Percentiles rank a stretch among this genome's conserved stretches.
Conservation (phyloP, 345 rosid species). For the Eutrema japonicum region DNA sequence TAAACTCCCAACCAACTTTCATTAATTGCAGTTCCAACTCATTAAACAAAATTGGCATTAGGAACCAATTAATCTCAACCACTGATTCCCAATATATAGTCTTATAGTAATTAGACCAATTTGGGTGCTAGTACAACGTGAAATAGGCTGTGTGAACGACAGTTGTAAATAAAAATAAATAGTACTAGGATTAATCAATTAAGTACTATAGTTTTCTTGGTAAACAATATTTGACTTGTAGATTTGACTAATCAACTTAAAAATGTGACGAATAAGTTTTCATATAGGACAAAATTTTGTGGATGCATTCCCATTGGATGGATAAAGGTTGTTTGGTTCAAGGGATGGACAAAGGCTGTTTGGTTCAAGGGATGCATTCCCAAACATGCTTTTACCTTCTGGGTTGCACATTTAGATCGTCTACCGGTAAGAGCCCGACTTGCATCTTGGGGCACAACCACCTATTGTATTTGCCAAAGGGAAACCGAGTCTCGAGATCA, state of each 20-base stretch:
- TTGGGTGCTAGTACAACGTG: slow-evolving; percentile 16
- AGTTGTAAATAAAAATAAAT: slow-evolving; percentile 9
- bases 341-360: too few relatives aligned
- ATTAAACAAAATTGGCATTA: slow-evolving; percentile 16
- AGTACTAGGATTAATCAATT: background rate
- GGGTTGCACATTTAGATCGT: too few relatives aligned
- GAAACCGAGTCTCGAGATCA: too few relatives aligned
- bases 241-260: background rate
- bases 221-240: slow-evolving; percentile 1
- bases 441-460: too few relatives aligned
- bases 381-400: too few relatives aligned
- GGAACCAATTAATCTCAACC: slow-evolving; percentile 20
- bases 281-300: background rate
- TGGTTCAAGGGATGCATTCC: too few relatives aligned
- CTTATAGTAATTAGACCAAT: slow-evolving; percentile 18
- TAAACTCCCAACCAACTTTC: slow-evolving; percentile 40
- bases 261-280: background rate
- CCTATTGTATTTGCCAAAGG: too few relatives aligned
- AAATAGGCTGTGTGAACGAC: background rate
- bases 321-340: too few relatives aligned
- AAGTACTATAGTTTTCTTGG: slow-evolving; percentile 2
- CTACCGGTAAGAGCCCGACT: too few relatives aligned
- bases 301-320: too few relatives aligned
- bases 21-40: slow-evolving; percentile 26
- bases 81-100: background rate